A percentile compares a stretch with the other conserved stretches of the same genome.
These are phyloP conservation scores for Penicillium glabrum DNA, from an alignment of 2,329 filamentous ascomycete species.

Conservation along the genomic window DNA sequence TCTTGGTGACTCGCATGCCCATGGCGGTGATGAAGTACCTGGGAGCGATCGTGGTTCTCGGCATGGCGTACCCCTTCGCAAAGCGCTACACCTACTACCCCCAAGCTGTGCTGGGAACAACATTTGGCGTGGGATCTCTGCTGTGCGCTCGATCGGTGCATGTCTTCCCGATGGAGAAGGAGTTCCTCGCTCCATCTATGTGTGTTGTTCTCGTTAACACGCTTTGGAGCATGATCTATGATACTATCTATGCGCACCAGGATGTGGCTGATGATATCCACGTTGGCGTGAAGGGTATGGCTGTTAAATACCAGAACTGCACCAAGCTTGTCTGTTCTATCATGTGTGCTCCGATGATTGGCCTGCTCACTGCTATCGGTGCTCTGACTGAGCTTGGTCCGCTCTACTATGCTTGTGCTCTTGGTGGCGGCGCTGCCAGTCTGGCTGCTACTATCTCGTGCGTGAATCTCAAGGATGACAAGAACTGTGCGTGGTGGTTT, in stretches of 20 bases:
- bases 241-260: not conserved
- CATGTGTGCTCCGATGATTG: not conserved
- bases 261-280: not conserved
- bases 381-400: not conserved
- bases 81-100: conserved; percentile 88
- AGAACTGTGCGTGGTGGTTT: not conserved
- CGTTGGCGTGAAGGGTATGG: not conserved
- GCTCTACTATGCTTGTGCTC: not conserved
- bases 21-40: conserved; percentile 59
- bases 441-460: not conserved
- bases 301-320: not conserved
- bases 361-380: not conserved
- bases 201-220: not conserved
- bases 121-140: not conserved
- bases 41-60: conserved; percentile 58
- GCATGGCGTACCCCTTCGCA: conserved; percentile 75
- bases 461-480: not conserved
- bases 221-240: not conserved
- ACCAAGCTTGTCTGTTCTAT: not conserved
- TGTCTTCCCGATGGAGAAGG: not conserved
- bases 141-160: not conserved
- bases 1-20: conserved; percentile 53
- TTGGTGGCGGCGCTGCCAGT: not conserved
- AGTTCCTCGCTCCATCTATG: not conserved
- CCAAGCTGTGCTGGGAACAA: conserved; percentile 70